Conservation (phyloP, 352 stramenopile species). For the Thalassiosira hispida region DNA sequence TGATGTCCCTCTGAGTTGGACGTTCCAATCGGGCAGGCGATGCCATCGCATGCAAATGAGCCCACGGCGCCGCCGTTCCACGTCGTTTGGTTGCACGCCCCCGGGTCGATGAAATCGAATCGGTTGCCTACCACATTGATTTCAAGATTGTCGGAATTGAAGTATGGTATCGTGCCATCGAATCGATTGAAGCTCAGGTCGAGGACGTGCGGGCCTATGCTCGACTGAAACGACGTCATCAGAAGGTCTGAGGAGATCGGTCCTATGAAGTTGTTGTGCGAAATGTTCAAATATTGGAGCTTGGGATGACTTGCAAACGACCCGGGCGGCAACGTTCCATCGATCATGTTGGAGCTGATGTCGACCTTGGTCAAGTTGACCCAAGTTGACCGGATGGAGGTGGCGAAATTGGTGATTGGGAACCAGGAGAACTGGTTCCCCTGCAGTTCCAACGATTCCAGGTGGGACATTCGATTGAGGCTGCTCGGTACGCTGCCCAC, state of each 20-base stretch:
- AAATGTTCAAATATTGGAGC: slow-evolving; percentile 43
- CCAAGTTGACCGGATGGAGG: slow-evolving; percentile 12
- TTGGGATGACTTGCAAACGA: slow-evolving; percentile 3
- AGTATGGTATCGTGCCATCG: slow-evolving; percentile 35
- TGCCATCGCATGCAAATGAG: slow-evolving; percentile 54
- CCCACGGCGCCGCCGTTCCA: slow-evolving; percentile 51
- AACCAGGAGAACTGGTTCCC: slow-evolving; percentile 6
- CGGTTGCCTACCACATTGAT: slow-evolving; percentile 43
- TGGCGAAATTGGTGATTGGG: slow-evolving; percentile 23
- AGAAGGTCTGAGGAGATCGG: slow-evolving; percentile 30
- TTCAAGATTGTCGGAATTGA: slow-evolving; percentile 28
- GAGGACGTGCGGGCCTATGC: slow-evolving; percentile 21
- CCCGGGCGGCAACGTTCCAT: neutral
- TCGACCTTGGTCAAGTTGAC: slow-evolving; percentile 17
- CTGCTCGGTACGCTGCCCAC: slow-evolving; percentile 36
- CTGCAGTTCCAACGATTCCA: slow-evolving; percentile 12
- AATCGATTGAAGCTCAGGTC: slow-evolving; percentile 51
- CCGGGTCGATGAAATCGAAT: slow-evolving; percentile 32
- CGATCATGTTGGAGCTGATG: slow-evolving; percentile 5
- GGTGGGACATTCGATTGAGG: slow-evolving; percentile 26
- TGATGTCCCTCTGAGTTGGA: slow-evolving; percentile 37
- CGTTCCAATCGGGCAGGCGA: slow-evolving; percentile 58
- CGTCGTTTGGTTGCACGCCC: slow-evolving; percentile 20
- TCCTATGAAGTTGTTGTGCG: slow-evolving; percentile 41
- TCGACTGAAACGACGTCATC: neutral